Conservation (phyloP, 75 land plant species). For the Sequoia sempervirens region DNA sequence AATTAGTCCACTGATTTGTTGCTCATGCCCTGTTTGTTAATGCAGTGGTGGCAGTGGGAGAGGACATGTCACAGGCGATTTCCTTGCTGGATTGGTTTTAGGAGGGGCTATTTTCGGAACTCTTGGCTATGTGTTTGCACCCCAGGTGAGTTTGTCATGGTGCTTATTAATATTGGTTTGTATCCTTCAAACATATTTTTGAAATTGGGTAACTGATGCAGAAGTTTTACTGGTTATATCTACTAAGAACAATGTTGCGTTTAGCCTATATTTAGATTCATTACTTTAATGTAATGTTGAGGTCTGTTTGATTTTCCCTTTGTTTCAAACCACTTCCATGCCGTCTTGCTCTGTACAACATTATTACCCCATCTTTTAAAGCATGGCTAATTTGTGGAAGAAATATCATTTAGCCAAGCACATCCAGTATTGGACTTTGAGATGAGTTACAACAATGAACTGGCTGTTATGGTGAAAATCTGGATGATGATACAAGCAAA, state of each 20-base stretch:
- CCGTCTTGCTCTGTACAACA: neutral
- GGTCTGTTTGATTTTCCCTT: neutral
- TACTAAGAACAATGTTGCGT: neutral
- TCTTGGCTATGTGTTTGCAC: constrained; percentile 76
- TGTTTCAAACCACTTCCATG: neutral
- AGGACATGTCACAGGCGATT: constrained; percentile 71
- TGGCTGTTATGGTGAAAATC: neutral
- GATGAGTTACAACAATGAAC: neutral
- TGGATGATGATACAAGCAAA: neutral
- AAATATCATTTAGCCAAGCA: neutral
- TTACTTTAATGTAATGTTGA: neutral
- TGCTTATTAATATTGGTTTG: neutral
- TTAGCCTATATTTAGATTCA: neutral
- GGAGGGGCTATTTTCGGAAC: constrained; percentile 93
- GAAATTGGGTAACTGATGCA: neutral
- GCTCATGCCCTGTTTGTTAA: neutral
- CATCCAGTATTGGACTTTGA: neutral
- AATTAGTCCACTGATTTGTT: neutral
- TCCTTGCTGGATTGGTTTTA: constrained; percentile 79
- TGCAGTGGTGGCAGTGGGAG: constrained; percentile 37
- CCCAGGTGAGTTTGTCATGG: constrained; percentile 42
- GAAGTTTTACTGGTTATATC: neutral
- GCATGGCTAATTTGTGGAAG: neutral
- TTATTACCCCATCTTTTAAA: neutral
- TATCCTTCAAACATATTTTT: neutral